Percentiles rank a stretch among this genome's conserved stretches.
phyloP scores from a whole-genome alignment of 768 basidiomycete genomes.

The Russula lepida region DNA sequence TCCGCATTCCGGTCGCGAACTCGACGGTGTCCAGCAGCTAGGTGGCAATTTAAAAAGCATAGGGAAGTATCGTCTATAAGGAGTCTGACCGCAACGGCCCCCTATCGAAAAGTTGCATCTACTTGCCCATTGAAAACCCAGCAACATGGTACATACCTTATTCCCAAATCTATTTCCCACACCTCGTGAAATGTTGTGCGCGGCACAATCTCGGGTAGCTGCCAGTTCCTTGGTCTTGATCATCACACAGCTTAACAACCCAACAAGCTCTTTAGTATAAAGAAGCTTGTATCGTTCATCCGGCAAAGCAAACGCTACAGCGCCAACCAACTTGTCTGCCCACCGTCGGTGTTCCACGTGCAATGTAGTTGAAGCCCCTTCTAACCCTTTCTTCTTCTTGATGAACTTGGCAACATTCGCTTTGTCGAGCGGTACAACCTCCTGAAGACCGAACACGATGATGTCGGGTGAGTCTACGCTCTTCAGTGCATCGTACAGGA shows the following conservation, averaged over 20 bases:
- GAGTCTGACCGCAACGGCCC: constrained; percentile 84
- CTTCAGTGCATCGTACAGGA: constrained; percentile 68
- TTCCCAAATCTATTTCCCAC: constrained; percentile 93
- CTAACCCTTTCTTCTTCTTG: constrained; percentile 55
- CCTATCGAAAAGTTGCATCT: constrained; percentile 37
- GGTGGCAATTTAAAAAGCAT: constrained; percentile 94
- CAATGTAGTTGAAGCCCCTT: constrained; percentile 70
- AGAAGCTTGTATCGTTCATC: constrained; percentile 71
- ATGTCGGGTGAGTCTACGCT: constrained; percentile 78
- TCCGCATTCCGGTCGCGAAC: constrained; percentile 80
- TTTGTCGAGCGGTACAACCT: constrained; percentile 93
- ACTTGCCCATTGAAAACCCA: background rate
- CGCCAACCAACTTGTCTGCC: constrained; percentile 69
- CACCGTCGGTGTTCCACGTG: constrained; percentile 82
- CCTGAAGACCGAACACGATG: constrained; percentile 91
- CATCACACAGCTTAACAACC: constrained; percentile 73
- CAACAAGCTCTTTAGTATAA: constrained; percentile 85
- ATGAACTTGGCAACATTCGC: constrained; percentile 90
- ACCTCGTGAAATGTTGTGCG: constrained; percentile 84
- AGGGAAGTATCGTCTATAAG: constrained; percentile 87
- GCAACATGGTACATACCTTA: constrained; percentile 52
- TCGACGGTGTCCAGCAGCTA: constrained; percentile 89
- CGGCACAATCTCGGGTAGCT: constrained; percentile 54
- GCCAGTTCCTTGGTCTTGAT: constrained; percentile 58
- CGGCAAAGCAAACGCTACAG: constrained; percentile 63